Evolutionary conservation across 1,139 yeast genomes (phyloP), one percentile per base, ranked within the genome.

Genomic region (Taphrina wiesneri): DNA sequence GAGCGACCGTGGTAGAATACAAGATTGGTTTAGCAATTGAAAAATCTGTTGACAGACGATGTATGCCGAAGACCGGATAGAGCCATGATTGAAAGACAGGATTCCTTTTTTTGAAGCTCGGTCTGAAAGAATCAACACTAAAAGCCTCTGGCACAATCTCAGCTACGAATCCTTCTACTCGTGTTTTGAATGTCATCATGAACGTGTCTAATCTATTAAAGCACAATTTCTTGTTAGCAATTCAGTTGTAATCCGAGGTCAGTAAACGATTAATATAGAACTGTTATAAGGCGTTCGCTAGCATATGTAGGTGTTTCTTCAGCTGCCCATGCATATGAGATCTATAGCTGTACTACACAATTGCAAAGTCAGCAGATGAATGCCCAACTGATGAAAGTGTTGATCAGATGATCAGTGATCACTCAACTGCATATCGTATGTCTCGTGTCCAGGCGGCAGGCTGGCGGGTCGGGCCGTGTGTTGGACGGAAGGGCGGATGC

Each of bases 21-120:
- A 54, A 11, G 15, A 54, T 54, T 15, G 59, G 59, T 17, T 26
- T 36, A 23, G 59, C 59, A 13, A 54, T 28, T 9, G 30, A 4
- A 9, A 54, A 23, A 28, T 54, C 59, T 19, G 47, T 54, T 9
- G 26, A 9, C 34, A 54, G 25, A 9, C 59, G 46, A n/a, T 39
- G n/a, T 1, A 54, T 15, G 21, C 59, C 59, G 21, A 54, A 28
- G 28, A 54, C 13, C 6, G 59, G 59, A 39, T 54, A 54, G 3
- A 54, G 32, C 59, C 59, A 54, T 5, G 59, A 39, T 25, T 54
- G 59, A 39, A 39, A 54, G 2, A 54, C 49, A 5, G 59, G 59
- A 26, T 54, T 41, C 13, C 59, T 36, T n/a, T 39, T 17, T 11
- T 25, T 17, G 17, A 54, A 39, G 13, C 19, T 39, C 9, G 59